These are phyloP conservation scores for Ottelia alismoides DNA, from an alignment of 106 monocot genomes.

Conservation along the genomic window DNA sequence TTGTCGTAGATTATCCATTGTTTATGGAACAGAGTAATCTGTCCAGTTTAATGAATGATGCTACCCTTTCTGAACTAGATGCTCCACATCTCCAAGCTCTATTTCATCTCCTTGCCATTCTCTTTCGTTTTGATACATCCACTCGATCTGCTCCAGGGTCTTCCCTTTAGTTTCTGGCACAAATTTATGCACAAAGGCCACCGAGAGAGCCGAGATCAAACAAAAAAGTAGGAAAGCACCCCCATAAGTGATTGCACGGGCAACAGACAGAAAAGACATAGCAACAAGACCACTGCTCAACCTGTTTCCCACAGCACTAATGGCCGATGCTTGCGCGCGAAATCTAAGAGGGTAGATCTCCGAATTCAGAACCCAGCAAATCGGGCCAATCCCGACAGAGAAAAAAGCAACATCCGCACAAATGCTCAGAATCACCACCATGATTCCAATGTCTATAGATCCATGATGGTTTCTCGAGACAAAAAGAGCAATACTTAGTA, in stretches of 20 bases:
- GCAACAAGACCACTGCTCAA: conserved; percentile 74
- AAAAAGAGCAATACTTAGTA: conserved; percentile 28
- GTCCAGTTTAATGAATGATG: too few species aligned
- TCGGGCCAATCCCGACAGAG: conserved; percentile 82
- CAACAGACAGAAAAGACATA: conserved; percentile 81
- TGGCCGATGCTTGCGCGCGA: conserved; percentile 86
- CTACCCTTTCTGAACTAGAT: too few species aligned
- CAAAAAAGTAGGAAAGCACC: conserved; percentile 76
- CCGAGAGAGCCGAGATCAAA: conserved; percentile 42
- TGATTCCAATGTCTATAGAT: conserved; percentile 31
- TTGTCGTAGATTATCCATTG: too few species aligned
- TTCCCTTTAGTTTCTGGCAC: conserved; percentile 97
- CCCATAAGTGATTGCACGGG: conserved; percentile 39
- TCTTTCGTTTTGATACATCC: conserved; percentile 35
- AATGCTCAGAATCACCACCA: conserved; percentile 43
- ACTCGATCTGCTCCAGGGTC: conserved; percentile 73
- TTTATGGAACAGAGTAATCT: too few species aligned
- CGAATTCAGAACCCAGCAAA: conserved; percentile 80
- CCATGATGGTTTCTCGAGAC: conserved; percentile 29
- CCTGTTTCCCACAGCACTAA: conserved; percentile 68
- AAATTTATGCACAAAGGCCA: conserved; percentile 43
- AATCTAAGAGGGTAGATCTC: conserved; percentile 83
- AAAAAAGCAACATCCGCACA: conserved; percentile 94
- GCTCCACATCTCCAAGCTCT: conserved; percentile 71
- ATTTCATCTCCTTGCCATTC: conserved; percentile 39